Base-by-base conservation (phyloP, 345 rosid species). In the Capsella bursapastoris region DNA sequence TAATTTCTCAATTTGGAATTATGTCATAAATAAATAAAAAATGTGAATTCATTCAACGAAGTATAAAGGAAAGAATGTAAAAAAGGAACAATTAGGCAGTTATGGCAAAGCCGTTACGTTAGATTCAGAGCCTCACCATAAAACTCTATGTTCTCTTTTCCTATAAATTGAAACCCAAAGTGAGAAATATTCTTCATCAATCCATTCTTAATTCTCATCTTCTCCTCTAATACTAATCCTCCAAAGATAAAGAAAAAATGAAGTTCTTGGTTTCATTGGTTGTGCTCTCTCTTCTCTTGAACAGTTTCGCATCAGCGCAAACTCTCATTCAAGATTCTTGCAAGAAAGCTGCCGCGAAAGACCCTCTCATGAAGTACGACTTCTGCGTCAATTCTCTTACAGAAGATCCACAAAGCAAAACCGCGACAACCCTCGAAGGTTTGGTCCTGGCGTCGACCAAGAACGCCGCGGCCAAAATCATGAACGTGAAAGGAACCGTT, bases 301-400 rank as follows among this genome's bases (percentile, higher is more conserved):
- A n/a, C 16, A 56, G 65, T 2, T 28, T 29, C 2, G 55, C 55
- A 59, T 47, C 65, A 43, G 34, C 79, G 2, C 44, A 67, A 71
- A 35, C 60, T 65, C 35, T 75, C 6, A 40, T 76, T 29, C 43
- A 57, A 2, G 32, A 62, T 0, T 73, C 81, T 63, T 84, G 87
- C 58, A 4, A 53, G 4, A 56, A 80, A 60, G 86, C 88, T 11
- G 80, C 84, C 4, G 64, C 56, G 0, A 48, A 29, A 3, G 75
- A 82, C 40, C 82, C 78, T n/a, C 66, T 71, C 1, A 12, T 84
- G 6, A 77, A 55, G 4, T 78, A 71, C 3, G 68, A 67, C 11
- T 78, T 84, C 11, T 86, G 84, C 14, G 70, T 84, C 16, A 43
- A 55, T 0, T 55, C 43, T 25, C 69, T 86, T 7, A 53, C 74